phyloP scores from a whole-genome alignment of 192 early-diverging fungal genomes.

The Coemansia sp. region DNA sequence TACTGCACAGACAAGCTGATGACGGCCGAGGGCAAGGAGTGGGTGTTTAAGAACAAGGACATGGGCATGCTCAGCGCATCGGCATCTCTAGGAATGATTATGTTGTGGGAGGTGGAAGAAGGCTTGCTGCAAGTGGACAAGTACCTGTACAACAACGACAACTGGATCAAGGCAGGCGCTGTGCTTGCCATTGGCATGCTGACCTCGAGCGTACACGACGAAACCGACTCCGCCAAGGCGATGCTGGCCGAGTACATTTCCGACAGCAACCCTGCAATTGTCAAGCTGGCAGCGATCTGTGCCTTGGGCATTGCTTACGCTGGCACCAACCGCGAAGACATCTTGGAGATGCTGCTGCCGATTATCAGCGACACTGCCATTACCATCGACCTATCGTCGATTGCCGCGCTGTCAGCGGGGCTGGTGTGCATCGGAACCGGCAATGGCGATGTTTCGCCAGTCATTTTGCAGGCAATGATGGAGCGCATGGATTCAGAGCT shows the following conservation, averaged over 20 bases:
- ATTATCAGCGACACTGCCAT: constrained; percentile 75
- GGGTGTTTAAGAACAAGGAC: constrained; percentile 99
- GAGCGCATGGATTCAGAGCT: constrained; percentile 85
- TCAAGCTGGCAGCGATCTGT: constrained; percentile 80
- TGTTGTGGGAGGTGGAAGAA: constrained; percentile 92
- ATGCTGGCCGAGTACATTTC: constrained; percentile 80
- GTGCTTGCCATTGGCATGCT: constrained; percentile 92
- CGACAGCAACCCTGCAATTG: constrained; percentile 50
- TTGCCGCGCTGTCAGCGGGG: constrained; percentile 87
- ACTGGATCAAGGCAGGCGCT: constrained; percentile 92
- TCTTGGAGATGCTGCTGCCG: constrained; percentile 78
- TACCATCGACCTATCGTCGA: constrained; percentile 84
- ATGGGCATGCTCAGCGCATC: constrained; percentile 93
- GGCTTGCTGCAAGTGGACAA: constrained; percentile 93
- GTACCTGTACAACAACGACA: constrained; percentile 76
- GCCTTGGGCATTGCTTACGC: constrained; percentile 95
- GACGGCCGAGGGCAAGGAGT: constrained; percentile 65
- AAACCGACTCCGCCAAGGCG: constrained; percentile 89
- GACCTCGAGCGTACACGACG: constrained; percentile 83
- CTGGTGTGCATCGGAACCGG: constrained; percentile 89
- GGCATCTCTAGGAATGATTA: constrained; percentile 89
- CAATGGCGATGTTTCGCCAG: constrained; percentile 86
- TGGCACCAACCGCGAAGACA: constrained; percentile 81
- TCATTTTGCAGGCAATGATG: constrained; percentile 92
- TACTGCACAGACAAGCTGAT: constrained; percentile 92